These are phyloP conservation scores for Rhodotorula diobovata DNA, from an alignment of 768 basidiomycete species.

Conservation along the genomic window DNA sequence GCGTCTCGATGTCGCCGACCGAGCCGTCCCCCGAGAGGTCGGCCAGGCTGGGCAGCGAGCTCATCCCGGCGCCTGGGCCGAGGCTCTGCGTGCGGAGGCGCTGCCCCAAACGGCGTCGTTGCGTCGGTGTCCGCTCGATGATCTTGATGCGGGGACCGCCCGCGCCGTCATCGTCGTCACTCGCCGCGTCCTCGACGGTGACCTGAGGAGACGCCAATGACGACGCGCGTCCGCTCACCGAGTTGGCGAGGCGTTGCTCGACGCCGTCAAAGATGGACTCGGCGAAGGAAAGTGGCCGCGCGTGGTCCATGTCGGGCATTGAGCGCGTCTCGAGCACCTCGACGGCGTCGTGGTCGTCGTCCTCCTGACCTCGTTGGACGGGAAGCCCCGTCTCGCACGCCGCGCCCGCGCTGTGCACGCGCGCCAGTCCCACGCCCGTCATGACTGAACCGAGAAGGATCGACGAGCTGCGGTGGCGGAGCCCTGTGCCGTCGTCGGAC, in stretches of 20 bases:
- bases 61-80: background rate
- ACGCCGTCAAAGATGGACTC: slow-evolving; percentile 11
- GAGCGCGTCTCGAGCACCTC: slow-evolving; percentile 33
- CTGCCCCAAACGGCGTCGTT: background rate
- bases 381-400: slow-evolving; percentile 4
- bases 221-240: background rate
- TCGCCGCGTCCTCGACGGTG: background rate
- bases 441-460: background rate
- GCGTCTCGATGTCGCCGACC: background rate
- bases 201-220: background rate
- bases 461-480: background rate
- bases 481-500: background rate
- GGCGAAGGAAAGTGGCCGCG: slow-evolving; percentile 1
- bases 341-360: background rate
- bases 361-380: background rate
- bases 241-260: slow-evolving; percentile 7
- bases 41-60: background rate
- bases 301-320: slow-evolving; percentile 18
- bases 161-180: background rate
- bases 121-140: slow-evolving; percentile 18
- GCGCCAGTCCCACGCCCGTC: slow-evolving; percentile 8
- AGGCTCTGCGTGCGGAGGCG: slow-evolving; percentile 13
- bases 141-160: slow-evolving; percentile 23
- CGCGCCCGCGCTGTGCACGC: background rate
- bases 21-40: slow-evolving; percentile 3